Evolutionary conservation across 1,139 yeast species (phyloP).

Genomic region (Hansenula sp.): DNA sequence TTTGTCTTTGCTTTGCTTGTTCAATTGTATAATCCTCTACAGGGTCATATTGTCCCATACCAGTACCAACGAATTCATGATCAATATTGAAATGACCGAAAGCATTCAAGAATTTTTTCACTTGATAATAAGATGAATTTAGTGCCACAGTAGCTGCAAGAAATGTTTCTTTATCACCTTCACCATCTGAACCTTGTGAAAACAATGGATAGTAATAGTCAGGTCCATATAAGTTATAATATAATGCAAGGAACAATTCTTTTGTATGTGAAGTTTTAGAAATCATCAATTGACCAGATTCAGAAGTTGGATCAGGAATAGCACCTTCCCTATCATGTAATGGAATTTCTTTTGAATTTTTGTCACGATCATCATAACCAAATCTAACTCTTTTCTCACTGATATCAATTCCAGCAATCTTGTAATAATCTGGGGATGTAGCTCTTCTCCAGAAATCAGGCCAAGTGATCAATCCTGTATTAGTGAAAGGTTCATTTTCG

Average conservation of each 20-base stretch:
- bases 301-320: constrained; percentile 77
- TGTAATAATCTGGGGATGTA: constrained; percentile 64
- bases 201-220: constrained; percentile 76
- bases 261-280: constrained; percentile 62
- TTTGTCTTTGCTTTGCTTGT: constrained; percentile 8
- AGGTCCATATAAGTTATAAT: constrained; percentile 80
- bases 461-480: constrained; percentile 67
- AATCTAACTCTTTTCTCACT: constrained; percentile 38
- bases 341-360: constrained; percentile 37
- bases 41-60: constrained; percentile 75
- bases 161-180: constrained; percentile 90
- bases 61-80: constrained; percentile 51
- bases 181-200: constrained; percentile 83
- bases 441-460: constrained; percentile 83
- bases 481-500: constrained; percentile 47
- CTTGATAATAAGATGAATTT: constrained; percentile 60
- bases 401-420: constrained; percentile 53
- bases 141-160: constrained; percentile 73
- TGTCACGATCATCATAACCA: constrained; percentile 32
- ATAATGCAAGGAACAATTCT: constrained; percentile 63
- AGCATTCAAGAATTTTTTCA: constrained; percentile 52
- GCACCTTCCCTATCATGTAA: constrained; percentile 67
- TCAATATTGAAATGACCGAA: constrained; percentile 45
- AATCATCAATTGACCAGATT: constrained; percentile 77
- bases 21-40: constrained; percentile 45